Conservation (phyloP, 345 rosid genomes). For the Ceriops tagal region DNA sequence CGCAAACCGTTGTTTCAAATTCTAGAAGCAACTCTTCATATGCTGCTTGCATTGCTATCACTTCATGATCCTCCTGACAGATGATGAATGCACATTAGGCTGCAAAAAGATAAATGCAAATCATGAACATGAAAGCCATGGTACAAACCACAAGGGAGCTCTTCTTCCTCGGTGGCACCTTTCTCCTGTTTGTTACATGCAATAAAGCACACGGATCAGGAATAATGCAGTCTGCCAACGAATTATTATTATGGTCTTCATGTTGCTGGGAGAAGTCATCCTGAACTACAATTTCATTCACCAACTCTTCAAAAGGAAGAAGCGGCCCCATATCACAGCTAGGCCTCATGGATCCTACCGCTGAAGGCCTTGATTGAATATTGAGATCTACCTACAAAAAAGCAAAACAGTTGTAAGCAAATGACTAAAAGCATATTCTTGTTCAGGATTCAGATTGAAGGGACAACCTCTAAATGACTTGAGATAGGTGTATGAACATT, state of each 20-base stretch:
- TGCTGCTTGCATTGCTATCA: conserved; percentile 44
- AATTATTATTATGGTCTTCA: conserved; percentile 31
- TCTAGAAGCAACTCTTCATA: conserved; percentile 65
- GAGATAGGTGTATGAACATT: too few relatives aligned
- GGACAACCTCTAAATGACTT: too few relatives aligned
- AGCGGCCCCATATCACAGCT: conserved; percentile 56
- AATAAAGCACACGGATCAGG: conserved; percentile 72
- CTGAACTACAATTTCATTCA: conserved; percentile 36
- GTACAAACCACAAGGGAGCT: conserved; percentile 52
- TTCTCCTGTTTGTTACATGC: conserved; percentile 80
- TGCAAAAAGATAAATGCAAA: conserved; percentile 19
- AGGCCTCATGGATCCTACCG: conserved; percentile 37
- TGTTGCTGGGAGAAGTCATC: conserved; percentile 36
- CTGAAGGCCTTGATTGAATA: conserved; percentile 47
- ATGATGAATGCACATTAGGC: conserved; percentile 22
- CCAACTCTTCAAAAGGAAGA: conserved; percentile 65
- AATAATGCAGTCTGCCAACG: conserved; percentile 42
- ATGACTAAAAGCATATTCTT: too few relatives aligned
- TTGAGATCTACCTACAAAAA: conserved; percentile 42
- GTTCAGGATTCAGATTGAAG: too few relatives aligned
- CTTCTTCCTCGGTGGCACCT: conserved; percentile 52
- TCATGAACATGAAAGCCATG: conserved; percentile 19
- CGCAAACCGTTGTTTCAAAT: conserved; percentile 61
- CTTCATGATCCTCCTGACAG: conserved; percentile 54
- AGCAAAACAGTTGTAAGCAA: conserved; percentile 13